A percentile compares a stretch with the other conserved stretches of the same genome.
phyloP scores from a whole-genome alignment of 805 yeast genomes.

The Saccharomycopsis selenospora region DNA sequence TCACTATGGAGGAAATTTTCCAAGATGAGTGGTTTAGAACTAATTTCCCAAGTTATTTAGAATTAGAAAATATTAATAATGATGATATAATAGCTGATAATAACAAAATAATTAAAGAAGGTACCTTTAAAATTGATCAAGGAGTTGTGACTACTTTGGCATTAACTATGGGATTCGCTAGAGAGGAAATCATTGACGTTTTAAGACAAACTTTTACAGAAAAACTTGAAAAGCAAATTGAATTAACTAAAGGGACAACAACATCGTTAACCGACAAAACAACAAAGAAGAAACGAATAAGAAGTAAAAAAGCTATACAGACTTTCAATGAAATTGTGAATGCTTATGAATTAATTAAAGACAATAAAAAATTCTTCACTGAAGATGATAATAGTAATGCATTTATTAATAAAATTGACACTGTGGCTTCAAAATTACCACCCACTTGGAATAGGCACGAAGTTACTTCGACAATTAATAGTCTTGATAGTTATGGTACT shows the following conservation, averaged over 20 bases:
- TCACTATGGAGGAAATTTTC: slow-evolving; percentile 86
- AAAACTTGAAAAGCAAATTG: slow-evolving; percentile 14
- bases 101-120: slow-evolving; percentile 18
- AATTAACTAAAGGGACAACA: slow-evolving; percentile 21
- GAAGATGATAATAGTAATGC: slow-evolving; percentile 38
- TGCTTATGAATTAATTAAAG: slow-evolving; percentile 77
- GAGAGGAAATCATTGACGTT: slow-evolving; percentile 74
- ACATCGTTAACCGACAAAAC: neutral
- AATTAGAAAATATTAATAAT: slow-evolving; percentile 12
- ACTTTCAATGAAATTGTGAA: slow-evolving; percentile 71
- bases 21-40: slow-evolving; percentile 90
- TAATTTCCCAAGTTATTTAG: slow-evolving; percentile 70
- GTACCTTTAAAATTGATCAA: slow-evolving; percentile 51
- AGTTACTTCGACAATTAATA: neutral
- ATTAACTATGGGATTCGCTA: slow-evolving; percentile 82
- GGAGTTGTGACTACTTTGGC: slow-evolving; percentile 68
- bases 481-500: too few species aligned
- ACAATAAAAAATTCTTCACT: slow-evolving; percentile 62
- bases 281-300: slow-evolving; percentile 35
- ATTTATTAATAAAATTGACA: slow-evolving; percentile 44
- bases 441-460: slow-evolving; percentile 34
- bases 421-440: slow-evolving; percentile 54
- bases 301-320: slow-evolving; percentile 29
- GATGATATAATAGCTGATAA: slow-evolving; percentile 11
- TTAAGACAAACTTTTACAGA: slow-evolving; percentile 29